Percentiles rank a stretch among this genome's conserved stretches.
These are phyloP conservation scores for Monilinia laxa DNA, from an alignment of 2,329 filamentous ascomycete species.

Conservation along the genomic window DNA sequence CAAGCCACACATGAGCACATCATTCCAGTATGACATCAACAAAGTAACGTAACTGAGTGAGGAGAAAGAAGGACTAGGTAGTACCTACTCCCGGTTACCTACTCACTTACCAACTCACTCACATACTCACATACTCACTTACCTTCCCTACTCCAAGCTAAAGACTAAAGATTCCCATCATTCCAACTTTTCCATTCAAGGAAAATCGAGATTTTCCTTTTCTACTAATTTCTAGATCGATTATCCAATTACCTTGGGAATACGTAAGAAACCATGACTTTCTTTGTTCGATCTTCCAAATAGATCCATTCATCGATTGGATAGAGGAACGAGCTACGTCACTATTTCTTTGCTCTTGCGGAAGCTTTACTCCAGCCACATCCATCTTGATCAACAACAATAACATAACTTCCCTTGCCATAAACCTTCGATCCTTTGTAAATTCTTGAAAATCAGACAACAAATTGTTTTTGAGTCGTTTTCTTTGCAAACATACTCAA, in stretches of 20 bases:
- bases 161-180: not conserved
- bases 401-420: constrained; percentile 4
- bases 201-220: constrained; percentile 14
- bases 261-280: not conserved
- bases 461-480: not conserved
- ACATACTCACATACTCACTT: not conserved
- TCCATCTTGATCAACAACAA: constrained; percentile 11
- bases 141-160: too few relatives aligned
- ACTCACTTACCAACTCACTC: not conserved
- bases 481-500: not conserved
- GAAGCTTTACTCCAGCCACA: constrained; percentile 19
- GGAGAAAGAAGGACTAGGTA: not conserved
- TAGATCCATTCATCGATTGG: constrained; percentile 4
- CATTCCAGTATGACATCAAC: constrained; percentile 14
- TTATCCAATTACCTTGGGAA: constrained; percentile 7
- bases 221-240: not conserved
- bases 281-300: constrained; percentile 2
- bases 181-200: constrained; percentile 20
- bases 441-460: not conserved
- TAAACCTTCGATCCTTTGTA: not conserved
- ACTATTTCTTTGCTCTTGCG: not conserved
- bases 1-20: constrained; percentile 12
- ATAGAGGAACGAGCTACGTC: not conserved
- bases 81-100: too few relatives aligned
- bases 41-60: not conserved